A percentile compares a stretch with the other conserved stretches of the same genome.
phyloP scores from a whole-genome alignment of 305 asterid species.

The Fraxinus paxiana region DNA sequence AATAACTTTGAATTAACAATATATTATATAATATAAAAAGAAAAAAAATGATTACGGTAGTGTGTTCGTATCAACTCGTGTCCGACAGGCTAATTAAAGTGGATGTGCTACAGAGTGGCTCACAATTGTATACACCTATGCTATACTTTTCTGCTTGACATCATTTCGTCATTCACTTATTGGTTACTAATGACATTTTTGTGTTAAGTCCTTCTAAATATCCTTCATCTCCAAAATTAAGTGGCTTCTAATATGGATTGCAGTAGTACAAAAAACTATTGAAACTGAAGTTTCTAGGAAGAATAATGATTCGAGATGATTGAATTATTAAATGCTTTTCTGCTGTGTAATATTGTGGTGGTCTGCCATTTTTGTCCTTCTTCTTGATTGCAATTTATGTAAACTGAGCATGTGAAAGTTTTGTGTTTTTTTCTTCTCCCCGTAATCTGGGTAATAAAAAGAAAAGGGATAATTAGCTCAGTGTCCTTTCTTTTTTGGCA shows the following conservation, averaged over 20 bases:
- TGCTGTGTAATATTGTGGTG: not conserved
- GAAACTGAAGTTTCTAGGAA: not conserved
- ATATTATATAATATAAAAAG: too few species aligned
- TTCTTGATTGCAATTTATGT: not conserved
- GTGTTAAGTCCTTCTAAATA: not conserved
- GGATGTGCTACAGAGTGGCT: not conserved
- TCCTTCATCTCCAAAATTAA: not conserved
- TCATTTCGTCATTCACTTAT: not conserved
- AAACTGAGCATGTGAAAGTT: not conserved
- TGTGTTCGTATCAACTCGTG: too few species aligned
- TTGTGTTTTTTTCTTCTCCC: not conserved
- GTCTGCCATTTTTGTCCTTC: not conserved
- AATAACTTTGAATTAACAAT: too few species aligned
- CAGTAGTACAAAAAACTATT: not conserved
- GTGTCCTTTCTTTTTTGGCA: constrained; percentile 23
- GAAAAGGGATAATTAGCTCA: constrained; percentile 11
- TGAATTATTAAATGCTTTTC: not conserved
- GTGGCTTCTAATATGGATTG: not conserved
- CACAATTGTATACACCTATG: not conserved
- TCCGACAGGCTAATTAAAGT: too few species aligned
- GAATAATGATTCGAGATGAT: not conserved
- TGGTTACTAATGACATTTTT: not conserved
- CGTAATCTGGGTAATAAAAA: not conserved
- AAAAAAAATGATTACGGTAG: too few species aligned
- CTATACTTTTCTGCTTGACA: not conserved